These are phyloP conservation scores for Cerrena zonata DNA, from an alignment of 1,284 basidiomycete genomes.

Conservation along the genomic window DNA sequence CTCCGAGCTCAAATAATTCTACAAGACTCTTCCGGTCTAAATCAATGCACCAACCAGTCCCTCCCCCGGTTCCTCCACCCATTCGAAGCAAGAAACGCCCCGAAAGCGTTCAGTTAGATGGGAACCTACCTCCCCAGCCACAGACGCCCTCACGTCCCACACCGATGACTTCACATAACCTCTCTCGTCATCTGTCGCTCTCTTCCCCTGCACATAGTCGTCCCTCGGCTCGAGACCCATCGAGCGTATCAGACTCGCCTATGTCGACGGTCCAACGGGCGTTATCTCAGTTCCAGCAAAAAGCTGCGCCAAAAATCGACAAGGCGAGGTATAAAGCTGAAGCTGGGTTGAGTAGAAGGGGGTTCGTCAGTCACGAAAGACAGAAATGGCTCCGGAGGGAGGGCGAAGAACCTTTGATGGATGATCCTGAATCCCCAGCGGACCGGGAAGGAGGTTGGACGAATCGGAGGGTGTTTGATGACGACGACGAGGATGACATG, in stretches of 20 bases:
- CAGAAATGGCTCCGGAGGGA: conserved; percentile 21
- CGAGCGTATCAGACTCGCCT: conserved; percentile 20
- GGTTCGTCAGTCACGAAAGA: conserved; percentile 41
- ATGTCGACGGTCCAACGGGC: conserved; percentile 36
- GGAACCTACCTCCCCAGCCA: conserved; percentile 9
- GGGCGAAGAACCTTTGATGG: conserved; percentile 25
- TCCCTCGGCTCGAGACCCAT: conserved; percentile 11
- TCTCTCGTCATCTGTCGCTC: conserved; percentile 6
- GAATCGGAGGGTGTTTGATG: neutral
- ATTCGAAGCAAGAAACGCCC: conserved; percentile 45
- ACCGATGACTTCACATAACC: neutral
- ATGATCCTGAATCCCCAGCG: conserved; percentile 15
- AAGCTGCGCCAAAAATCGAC: conserved; percentile 36
- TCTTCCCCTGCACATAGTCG: conserved; percentile 9
- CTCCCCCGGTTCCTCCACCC: conserved; percentile 39
- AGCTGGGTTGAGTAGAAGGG: conserved; percentile 54
- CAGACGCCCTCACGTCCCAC: conserved; percentile 15
- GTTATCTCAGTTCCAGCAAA: conserved; percentile 23
- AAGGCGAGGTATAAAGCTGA: conserved; percentile 65
- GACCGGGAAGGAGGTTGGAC: conserved; percentile 4
- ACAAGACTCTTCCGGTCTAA: conserved; percentile 46
- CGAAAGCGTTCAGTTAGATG: conserved; percentile 53
- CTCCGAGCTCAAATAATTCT: conserved; percentile 22
- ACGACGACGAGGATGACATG: conserved; percentile 16
- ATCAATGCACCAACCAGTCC: conserved; percentile 46